Evolutionary conservation across 2,329 filamentous ascomycete genomes (phyloP), one percentile per base, ranked within the genome.

Genomic region (Colletotrichum karsti): DNA sequence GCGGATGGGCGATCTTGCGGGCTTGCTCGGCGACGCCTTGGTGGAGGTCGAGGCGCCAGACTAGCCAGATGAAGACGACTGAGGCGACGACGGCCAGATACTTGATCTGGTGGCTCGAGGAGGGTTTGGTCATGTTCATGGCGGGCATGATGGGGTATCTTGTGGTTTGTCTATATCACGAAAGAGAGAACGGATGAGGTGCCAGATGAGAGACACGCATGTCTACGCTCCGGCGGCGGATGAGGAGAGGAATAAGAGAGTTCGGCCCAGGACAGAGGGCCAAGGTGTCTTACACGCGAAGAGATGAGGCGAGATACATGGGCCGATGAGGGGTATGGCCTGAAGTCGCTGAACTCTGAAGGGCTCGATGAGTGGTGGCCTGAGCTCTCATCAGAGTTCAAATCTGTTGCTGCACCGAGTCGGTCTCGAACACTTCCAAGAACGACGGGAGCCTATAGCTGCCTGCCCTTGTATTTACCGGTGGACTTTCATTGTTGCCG

Each of bases 11-110:
- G 20, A 59, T 56, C 59, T 69, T 55, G n/a, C 61, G 42, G 15
- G 51, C 50, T 10, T 67, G 50, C 15, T 67, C 55, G 26, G 33
- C 30, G 1, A 62, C 62, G 20, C 55, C 50, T 18, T 35, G 8
- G 18, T 50, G 62, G 7, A 67, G 20, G n/a, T 67, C 39, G 2
- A 70, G 41, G 12, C 39, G 59, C 58, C 54, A 66, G n/a, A 67
- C 42, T 5, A 66, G 33, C 61, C 66, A 70, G 33, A 70, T 62
- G 30, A 69, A 69, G 8, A 70, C 50, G 7, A 69, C 13, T n/a
- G 46, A 57, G 9, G 60, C 56, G 3, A 55, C 6, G 12, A 56
- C 44, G 3, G 51, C 64, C 39, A 69, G 51, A 30, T 30, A 63
- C 42, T 69, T 69, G 58, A 69, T 61, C 26, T 57, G 48, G 33